These are phyloP conservation scores for Eucalyptus virginea DNA, from an alignment of 345 rosid species.

Conservation along the genomic window DNA sequence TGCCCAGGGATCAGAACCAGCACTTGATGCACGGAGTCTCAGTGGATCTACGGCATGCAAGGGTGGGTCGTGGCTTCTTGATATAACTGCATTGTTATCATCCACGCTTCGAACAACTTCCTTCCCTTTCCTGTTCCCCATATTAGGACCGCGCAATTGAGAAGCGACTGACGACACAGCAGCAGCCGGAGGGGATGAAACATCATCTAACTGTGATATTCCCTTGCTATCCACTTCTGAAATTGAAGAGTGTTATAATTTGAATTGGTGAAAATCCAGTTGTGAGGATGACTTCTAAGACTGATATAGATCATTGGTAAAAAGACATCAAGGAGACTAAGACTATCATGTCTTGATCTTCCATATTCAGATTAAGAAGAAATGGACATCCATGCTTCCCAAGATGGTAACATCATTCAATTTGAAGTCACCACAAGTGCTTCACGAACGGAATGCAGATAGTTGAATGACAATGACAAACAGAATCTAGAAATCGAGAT, in stretches of 20 bases:
- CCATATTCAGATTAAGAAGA: neutral
- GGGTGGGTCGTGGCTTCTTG: neutral
- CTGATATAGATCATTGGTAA: neutral
- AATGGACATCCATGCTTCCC: neutral
- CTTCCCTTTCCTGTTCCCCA: neutral
- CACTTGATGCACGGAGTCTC: neutral
- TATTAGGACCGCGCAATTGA: neutral
- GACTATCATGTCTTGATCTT: neutral
- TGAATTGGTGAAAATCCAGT: neutral
- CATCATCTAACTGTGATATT: neutral
- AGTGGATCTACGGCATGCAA: neutral
- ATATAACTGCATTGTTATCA: neutral
- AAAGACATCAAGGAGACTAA: neutral
- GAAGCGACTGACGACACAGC: neutral
- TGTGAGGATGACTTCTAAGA: neutral
- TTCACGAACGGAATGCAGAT: neutral
- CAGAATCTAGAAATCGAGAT: neutral
- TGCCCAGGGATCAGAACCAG: neutral
- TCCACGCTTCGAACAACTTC: neutral
- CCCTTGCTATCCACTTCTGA: neutral
- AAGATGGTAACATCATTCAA: neutral
- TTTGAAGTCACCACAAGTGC: neutral
- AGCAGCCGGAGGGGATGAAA: neutral
- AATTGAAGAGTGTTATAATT: neutral
- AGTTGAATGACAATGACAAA: neutral